Base-by-base conservation (phyloP, 140 eudicot species). In the Cichorium intybus region DNA sequence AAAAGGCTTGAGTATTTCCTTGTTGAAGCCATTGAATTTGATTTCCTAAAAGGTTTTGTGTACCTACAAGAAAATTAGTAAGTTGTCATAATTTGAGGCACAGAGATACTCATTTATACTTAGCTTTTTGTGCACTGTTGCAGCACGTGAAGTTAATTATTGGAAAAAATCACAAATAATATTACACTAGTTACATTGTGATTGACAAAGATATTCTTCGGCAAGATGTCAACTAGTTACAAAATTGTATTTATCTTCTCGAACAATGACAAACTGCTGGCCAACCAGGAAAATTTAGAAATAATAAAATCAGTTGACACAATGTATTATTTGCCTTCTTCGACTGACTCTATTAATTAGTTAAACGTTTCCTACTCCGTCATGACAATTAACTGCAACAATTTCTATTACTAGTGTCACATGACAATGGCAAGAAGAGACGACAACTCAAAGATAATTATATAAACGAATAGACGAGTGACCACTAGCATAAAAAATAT, bases 71-170 rank as follows among this genome's bases (percentile, higher is more conserved):
- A 9, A 11, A 60, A 22, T 4, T 10, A 60, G 29, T 18, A 10
- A 35, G n/a, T 57, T 69, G 50, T 69, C 48, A 39, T 69, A 56
- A 14, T 47, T 34, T 50, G 56, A 61, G 35, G 50, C 69, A 34
- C 50, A 47, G 29, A 1, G 62, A 60, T 49, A 16, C 55, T 24
- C 15, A 62, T 51, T 59, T 70, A 70, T 71, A 71, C 15, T 49
- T 24, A 17, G 10, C n/a, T n/a, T 35, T 35, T 4, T 43, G 3
- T 57, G 28, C 17, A 21, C 24, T 8, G 24, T 12, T 69, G 66
- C 11, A 27, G 10, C 56, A 68, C 28, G 29, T 14, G 0, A 14
- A 35, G 68, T 60, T n/a, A 26, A 58, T 28, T 47, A n/a, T 2
- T 33, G 28, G 75, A 70, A 59, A 47, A 51, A 59, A 33, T 1